Conservation (phyloP, 192 early-diverging fungal genomes). For the Backusella liffmaniae region DNA sequence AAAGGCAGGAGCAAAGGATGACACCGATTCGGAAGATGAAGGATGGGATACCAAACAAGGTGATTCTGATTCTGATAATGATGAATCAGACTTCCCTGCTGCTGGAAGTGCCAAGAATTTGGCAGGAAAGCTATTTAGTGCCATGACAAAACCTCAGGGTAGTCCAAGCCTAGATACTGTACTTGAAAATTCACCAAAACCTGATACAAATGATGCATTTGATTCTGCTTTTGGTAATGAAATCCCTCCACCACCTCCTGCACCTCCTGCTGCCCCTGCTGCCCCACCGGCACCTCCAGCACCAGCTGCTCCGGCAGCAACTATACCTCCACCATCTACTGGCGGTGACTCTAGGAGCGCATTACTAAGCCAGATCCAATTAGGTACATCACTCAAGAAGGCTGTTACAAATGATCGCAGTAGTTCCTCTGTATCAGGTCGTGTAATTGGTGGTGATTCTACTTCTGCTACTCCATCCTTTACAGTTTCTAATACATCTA, state of each 20-base stretch:
- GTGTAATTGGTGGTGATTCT: conserved; percentile 21
- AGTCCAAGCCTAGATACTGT: conserved; percentile 12
- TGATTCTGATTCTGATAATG: conserved; percentile 33
- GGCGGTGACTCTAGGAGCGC: conserved; percentile 43
- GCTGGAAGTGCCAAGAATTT: conserved; percentile 35
- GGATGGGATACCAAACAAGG: conserved; percentile 38
- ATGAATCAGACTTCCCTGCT: conserved; percentile 26
- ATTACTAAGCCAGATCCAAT: conserved; percentile 71
- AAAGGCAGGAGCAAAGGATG: neutral
- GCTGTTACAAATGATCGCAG: conserved; percentile 67
- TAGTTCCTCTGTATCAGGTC: conserved; percentile 35
- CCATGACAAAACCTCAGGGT: conserved; percentile 21
- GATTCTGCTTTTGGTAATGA: neutral
- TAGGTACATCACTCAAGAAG: conserved; percentile 60
- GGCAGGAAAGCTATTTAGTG: conserved; percentile 30
- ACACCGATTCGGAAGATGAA: conserved; percentile 29
- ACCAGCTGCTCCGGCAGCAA: conserved; percentile 10
- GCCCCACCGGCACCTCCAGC: conserved; percentile 11
- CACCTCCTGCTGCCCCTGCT: conserved; percentile 17
- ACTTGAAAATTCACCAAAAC: conserved; percentile 5
- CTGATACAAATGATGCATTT: conserved; percentile 10
- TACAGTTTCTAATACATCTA: neutral
- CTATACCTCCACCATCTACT: conserved; percentile 8
- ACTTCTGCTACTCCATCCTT: neutral
- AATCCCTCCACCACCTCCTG: conserved; percentile 22